A percentile compares a stretch with the other conserved stretches of the same genome.
Conservation (phyloP, 805 yeast genomes). For the Barnettozyma vustinii region DNA sequence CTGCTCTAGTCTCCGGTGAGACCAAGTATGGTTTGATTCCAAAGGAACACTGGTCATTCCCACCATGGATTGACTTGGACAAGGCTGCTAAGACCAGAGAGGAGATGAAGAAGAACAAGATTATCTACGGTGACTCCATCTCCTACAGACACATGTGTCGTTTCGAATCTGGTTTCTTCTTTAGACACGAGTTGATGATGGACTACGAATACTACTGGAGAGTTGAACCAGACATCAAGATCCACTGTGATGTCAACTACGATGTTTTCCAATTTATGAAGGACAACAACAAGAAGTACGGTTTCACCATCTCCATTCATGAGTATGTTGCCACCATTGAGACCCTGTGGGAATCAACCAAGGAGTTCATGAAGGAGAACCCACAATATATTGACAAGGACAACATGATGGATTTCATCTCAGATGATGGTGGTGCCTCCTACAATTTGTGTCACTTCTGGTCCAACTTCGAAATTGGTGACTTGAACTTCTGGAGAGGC, state of each 20-base stretch:
- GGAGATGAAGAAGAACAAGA: conserved; percentile 37
- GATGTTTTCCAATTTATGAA: conserved; percentile 64
- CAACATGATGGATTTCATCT: conserved; percentile 59
- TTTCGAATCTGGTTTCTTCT: conserved; percentile 52
- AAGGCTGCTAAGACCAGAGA: conserved; percentile 42
- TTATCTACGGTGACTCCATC: conserved; percentile 55
- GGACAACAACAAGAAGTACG: conserved; percentile 52
- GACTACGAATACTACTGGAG: conserved; percentile 73
- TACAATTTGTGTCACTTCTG: conserved; percentile 81
- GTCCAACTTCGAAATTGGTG: conserved; percentile 76
- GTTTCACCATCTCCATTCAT: conserved; percentile 62
- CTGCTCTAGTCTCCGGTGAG: conserved; percentile 50
- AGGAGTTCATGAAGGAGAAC: conserved; percentile 39
- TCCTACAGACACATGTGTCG: conserved; percentile 69
- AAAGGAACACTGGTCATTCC: conserved; percentile 63
- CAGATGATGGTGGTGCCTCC: conserved; percentile 58
- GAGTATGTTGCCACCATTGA: conserved; percentile 64
- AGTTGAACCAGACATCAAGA: conserved; percentile 63
- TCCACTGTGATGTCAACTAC: conserved; percentile 57
- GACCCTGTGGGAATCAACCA: conserved; percentile 55
- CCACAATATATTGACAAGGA: conserved; percentile 38
- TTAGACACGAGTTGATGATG: conserved; percentile 51
- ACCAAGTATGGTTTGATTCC: conserved; percentile 61
- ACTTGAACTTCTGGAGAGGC: conserved; percentile 63
- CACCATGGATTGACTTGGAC: conserved; percentile 54